Evolutionary conservation across 2,329 filamentous ascomycete genomes (phyloP).

Genomic region (Hysterium pulicare): DNA sequence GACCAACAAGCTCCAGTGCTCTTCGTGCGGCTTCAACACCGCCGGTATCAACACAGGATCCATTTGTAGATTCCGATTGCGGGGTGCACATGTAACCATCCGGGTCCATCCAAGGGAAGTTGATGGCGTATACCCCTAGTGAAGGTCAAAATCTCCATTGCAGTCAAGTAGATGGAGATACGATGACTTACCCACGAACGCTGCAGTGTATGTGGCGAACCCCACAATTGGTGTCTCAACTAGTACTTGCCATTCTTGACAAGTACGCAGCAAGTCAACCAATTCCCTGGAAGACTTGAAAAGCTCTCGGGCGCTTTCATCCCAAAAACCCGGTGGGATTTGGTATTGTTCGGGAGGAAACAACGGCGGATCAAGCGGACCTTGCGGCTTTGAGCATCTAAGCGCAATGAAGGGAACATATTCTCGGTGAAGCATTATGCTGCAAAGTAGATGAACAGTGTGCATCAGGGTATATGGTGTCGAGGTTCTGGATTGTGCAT

Average conservation of each 20-base stretch:
- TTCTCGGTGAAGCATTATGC: slow-evolving; percentile 66
- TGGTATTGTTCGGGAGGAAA: slow-evolving; percentile 48
- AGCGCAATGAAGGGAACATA: slow-evolving; percentile 66
- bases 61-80: slow-evolving; percentile 4
- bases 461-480: slow-evolving; percentile 66
- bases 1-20: slow-evolving; percentile 49
- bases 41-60: slow-evolving; percentile 4
- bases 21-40: slow-evolving; percentile 47
- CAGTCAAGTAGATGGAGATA: background rate
- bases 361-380: slow-evolving; percentile 58
- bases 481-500: slow-evolving; percentile 61
- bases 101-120: slow-evolving; percentile 67
- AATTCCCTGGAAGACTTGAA: slow-evolving; percentile 63
- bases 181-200: slow-evolving; percentile 52
- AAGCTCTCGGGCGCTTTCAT: slow-evolving; percentile 58
- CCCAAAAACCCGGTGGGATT: slow-evolving; percentile 58
- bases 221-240: slow-evolving; percentile 66
- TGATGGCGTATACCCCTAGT: slow-evolving; percentile 59
- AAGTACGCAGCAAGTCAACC: slow-evolving; percentile 61
- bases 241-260: slow-evolving; percentile 57
- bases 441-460: slow-evolving; percentile 62
- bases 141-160: slow-evolving; percentile 6
- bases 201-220: slow-evolving; percentile 65
- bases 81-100: slow-evolving; percentile 49
- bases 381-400: slow-evolving; percentile 47